Evolutionary conservation across 108 stramenopile genomes (phyloP).

Genomic region (Seminavis robusta): DNA sequence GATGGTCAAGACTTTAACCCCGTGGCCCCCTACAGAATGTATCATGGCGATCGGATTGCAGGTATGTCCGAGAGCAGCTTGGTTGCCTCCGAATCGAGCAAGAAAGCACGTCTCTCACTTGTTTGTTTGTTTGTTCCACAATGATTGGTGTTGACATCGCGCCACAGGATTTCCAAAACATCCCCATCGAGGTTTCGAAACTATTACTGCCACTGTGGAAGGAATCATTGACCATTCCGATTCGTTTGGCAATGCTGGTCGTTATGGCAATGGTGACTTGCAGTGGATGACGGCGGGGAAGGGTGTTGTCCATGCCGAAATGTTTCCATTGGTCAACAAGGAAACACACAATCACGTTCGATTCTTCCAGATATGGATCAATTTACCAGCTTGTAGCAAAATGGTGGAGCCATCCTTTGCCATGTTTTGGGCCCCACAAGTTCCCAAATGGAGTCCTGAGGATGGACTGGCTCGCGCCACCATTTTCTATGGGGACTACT

Average conservation of each 20-base stretch:
- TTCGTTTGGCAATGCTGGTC: constrained; percentile 60
- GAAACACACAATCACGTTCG: constrained; percentile 31
- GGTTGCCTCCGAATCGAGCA: too few relatives aligned
- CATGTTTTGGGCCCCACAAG: constrained; percentile 71
- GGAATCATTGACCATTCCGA: constrained; percentile 82
- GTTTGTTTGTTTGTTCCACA: too few relatives aligned
- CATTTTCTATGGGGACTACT: constrained; percentile 59
- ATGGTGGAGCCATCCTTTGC: constrained; percentile 75
- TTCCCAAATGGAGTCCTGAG: constrained; percentile 41
- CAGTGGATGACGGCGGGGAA: constrained; percentile 93
- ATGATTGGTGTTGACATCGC: too few relatives aligned
- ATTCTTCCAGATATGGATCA: constrained; percentile 85
- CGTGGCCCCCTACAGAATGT: constrained; percentile 51
- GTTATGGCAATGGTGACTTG: constrained; percentile 72
- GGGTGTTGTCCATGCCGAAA: constrained; percentile 81
- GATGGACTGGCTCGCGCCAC: constrained; percentile 39
- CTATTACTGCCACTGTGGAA: constrained; percentile 75
- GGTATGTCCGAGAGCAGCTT: too few relatives aligned
- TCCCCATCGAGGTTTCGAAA: constrained; percentile 89
- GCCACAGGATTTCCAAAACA: constrained; percentile 62
- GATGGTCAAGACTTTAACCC: constrained; percentile 67
- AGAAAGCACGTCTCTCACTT: too few relatives aligned
- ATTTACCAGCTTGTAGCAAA: constrained; percentile 65
- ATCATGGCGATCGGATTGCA: constrained; percentile 59
- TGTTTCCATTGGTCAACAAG: constrained; percentile 51